Evolutionary conservation across 2,329 filamentous ascomycete species (phyloP), one percentile per base, ranked within the genome.

Genomic region (Parasarocladium wereldwijsianum): DNA sequence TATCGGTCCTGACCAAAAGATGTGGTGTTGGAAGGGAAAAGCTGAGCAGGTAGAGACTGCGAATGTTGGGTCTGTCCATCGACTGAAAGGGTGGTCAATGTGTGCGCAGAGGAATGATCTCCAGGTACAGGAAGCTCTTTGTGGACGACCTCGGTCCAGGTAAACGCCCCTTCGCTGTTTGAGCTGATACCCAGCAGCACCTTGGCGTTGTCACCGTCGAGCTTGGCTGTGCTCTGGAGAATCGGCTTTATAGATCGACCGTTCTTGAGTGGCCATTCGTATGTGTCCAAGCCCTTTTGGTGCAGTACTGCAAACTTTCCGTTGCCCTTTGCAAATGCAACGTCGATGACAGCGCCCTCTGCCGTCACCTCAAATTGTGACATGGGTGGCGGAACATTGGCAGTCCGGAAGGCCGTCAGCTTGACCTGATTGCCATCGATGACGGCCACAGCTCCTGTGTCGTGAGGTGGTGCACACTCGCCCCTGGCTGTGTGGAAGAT

Each of bases 371-470:
- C 81, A 40, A 79, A 79, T 37, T 87, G 64, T 11, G 84, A 74
- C 85, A 96, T 94, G 1, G 90, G 90, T 17, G 90, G 90, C 15
- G 90, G 90, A 3, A 94, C 66, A 43, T 90, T 93, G 9, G 84
- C 80, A 29, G 76, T 66, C 37, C 81, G 68, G 39, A 98, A 66
- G 1, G 90, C 84, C 0, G 90, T 96, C 26, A 96, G 52, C 47
- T 92, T 93, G 34, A 96, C 54, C 3, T 48, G 70, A 27, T 57
- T 68, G 11, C 90, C 90, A 50, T 96, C 90, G 24, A 94, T 73
- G 5, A 93, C 85, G 8, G 76, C 80, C 23, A 92, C 74, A 11
- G 76, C 64, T 17, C 86, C 87, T 45, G 74, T 66, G 51, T 96
- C 87, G 37, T 80, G 50, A 1, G 85, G 84, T 8, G 76, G 66